These are phyloP conservation scores for Ogataea parapolymorpha DNA, from an alignment of 805 yeast genomes.

Conservation along the genomic window DNA sequence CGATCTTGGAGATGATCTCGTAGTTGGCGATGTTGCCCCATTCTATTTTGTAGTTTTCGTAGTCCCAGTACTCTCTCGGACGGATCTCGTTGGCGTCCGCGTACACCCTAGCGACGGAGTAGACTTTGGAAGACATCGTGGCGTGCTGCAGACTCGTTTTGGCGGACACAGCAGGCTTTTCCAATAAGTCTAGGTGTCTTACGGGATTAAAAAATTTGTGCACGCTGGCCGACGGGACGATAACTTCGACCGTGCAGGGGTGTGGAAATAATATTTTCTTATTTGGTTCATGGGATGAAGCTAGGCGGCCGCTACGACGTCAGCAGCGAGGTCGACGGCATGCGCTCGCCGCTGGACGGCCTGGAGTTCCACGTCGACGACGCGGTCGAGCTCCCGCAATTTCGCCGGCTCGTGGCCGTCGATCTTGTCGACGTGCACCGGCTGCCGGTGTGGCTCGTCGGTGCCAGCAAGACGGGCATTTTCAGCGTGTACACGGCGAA, in stretches of 20 bases:
- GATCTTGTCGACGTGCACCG: slow-evolving; percentile 14
- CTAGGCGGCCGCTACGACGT: slow-evolving; percentile 1
- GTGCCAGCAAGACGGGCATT: slow-evolving; percentile 1
- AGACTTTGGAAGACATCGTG: slow-evolving; percentile 20
- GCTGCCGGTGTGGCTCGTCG: slow-evolving; percentile 19
- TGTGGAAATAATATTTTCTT: too few relatives aligned
- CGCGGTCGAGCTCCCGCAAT: neutral
- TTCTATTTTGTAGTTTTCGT: slow-evolving; percentile 60
- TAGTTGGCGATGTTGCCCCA: slow-evolving; percentile 88
- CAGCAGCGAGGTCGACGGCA: neutral
- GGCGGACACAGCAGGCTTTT: neutral
- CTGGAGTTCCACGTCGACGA: slow-evolving; percentile 3
- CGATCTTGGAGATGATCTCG: slow-evolving; percentile 80
- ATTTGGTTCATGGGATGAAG: neutral
- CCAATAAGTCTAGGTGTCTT: neutral
- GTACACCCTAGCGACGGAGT: slow-evolving; percentile 61
- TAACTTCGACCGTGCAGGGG: neutral
- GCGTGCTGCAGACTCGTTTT: neutral
- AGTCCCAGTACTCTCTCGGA: slow-evolving; percentile 86
- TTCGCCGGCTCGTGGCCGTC: slow-evolving; percentile 7
- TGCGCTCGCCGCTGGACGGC: neutral
- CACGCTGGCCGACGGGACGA: slow-evolving; percentile 1
- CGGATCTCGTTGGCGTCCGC: slow-evolving; percentile 73
- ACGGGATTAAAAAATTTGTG: slow-evolving; percentile 9
- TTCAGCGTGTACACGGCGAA: slow-evolving; percentile 12